Evolutionary conservation across 2,329 filamentous ascomycete species (phyloP).

Genomic region (Trichoderma endophyticum): DNA sequence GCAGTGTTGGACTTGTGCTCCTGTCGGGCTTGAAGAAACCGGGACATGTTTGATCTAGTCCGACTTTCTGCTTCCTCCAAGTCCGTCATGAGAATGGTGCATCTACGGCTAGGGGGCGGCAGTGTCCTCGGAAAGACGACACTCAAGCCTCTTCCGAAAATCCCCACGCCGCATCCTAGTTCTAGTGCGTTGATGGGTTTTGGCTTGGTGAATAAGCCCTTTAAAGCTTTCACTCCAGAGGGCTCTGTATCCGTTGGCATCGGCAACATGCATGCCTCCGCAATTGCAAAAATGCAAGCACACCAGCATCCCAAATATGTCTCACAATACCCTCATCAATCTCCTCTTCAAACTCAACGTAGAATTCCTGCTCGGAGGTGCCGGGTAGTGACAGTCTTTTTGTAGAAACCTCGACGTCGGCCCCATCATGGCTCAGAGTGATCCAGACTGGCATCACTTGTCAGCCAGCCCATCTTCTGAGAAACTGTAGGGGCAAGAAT

Average conservation of each 20-base stretch:
- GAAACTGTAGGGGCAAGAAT: conserved; percentile 23
- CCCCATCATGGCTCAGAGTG: conserved; percentile 28
- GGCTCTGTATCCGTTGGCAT: conserved; percentile 27
- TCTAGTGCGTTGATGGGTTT: conserved; percentile 46
- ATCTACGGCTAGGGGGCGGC: conserved; percentile 19
- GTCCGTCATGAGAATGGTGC: conserved; percentile 53
- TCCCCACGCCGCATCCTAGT: conserved; percentile 56
- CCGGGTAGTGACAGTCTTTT: conserved; percentile 31
- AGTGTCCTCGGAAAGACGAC: conserved; percentile 31
- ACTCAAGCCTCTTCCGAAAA: conserved; percentile 50
- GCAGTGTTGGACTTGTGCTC: background rate
- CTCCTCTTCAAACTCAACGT: conserved; percentile 51
- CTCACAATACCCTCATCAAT: conserved; percentile 59
- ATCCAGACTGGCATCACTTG: conserved; percentile 46
- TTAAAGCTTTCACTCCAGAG: conserved; percentile 32
- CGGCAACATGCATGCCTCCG: conserved; percentile 29
- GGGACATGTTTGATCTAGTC: conserved; percentile 45
- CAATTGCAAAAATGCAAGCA: conserved; percentile 41
- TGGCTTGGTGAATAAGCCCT: conserved; percentile 28
- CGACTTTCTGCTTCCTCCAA: conserved; percentile 52
- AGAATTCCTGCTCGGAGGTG: conserved; percentile 23
- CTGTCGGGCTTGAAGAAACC: conserved; percentile 22
- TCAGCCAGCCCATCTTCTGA: conserved; percentile 24
- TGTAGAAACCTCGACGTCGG: conserved; percentile 28
- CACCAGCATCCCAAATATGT: conserved; percentile 58